Base-by-base conservation (phyloP, 345 rosid species). In the Melaleuca alternifolia region DNA sequence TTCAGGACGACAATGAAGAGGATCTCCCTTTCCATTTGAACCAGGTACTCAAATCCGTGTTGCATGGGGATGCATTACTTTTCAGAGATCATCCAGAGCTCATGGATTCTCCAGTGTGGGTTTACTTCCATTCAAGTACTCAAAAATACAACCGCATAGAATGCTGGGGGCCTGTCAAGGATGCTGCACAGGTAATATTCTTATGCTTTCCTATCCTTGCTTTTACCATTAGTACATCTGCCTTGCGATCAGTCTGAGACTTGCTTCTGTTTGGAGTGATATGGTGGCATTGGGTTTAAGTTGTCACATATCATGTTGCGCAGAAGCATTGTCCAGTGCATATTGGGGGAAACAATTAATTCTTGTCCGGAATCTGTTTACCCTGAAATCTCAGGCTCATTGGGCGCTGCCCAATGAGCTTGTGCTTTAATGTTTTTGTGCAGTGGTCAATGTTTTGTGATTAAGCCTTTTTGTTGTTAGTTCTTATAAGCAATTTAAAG, bases 111-210 rank as follows among this genome's bases (percentile, higher is more conserved):
- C 85, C 90, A 83, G 98, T 95, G 83, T 89, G 96, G 94, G 95
- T 96, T 83, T 97, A 96, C 88, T 97, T 97, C 85, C 99, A 97
- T 86, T 97, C 98, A 28, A 91, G 94, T 86, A 90, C 93, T 46
- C 92, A 90, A 26, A 90, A 92, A 85, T 96, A 92, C 93, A 96
- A 97, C 79, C 90, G 95, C 21, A 86, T 95, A 37, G 98, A 97
- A 88, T 93, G 93, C 87, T 97, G 98, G 98, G 98, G 98, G 51
- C 92, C 96, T 33, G 93, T 97, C 65, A 92, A 91, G 90, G 95
- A 96, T 87, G 99, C 96, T 89, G 92, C 93, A 37, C 85, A 89
- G 96, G 98, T 94, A 91, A 83, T 59, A 57, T 71, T 28, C 50
- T 51, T 75, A 9, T 52, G 10, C 20, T 62, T 71, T 30, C 50